These are phyloP conservation scores for Mesembryanthemum crystallinum DNA, from an alignment of 148 eudicot genomes.

Conservation along the genomic window DNA sequence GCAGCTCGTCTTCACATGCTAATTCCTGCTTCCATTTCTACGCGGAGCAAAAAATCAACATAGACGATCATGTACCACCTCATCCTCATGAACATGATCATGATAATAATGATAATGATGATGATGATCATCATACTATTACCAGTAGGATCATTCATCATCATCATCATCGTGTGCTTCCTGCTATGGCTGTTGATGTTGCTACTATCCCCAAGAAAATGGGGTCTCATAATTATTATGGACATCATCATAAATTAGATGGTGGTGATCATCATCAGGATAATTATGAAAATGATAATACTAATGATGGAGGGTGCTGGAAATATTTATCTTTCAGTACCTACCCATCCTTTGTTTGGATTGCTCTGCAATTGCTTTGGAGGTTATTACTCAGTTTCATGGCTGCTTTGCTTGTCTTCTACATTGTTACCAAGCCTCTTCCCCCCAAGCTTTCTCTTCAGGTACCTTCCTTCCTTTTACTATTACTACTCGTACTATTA, in stretches of 20 bases:
- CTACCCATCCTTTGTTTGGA: conserved; percentile 44
- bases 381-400: conserved; percentile 55
- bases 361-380: conserved; percentile 59
- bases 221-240: too few species aligned
- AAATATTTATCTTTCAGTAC: conserved; percentile 48
- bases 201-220: neutral
- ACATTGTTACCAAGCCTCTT: conserved; percentile 64
- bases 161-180: neutral
- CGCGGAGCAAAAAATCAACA: conserved; percentile 18
- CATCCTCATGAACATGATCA: too few species aligned
- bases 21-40: conserved; percentile 7
- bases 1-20: conserved; percentile 56
- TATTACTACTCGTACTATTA: neutral
- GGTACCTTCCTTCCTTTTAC: conserved; percentile 31
- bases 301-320: conserved; percentile 29
- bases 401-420: conserved; percentile 66
- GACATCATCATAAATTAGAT: neutral
- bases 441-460: conserved; percentile 49
- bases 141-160: neutral
- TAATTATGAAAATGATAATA: conserved; percentile 6
- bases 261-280: neutral
- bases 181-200: neutral
- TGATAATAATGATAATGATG: neutral
- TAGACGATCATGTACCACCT: neutral
- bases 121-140: neutral